Percentiles rank a stretch among this genome's conserved stretches.
phyloP scores from a whole-genome alignment of 805 yeast species.

The Ogataea saltuana region DNA sequence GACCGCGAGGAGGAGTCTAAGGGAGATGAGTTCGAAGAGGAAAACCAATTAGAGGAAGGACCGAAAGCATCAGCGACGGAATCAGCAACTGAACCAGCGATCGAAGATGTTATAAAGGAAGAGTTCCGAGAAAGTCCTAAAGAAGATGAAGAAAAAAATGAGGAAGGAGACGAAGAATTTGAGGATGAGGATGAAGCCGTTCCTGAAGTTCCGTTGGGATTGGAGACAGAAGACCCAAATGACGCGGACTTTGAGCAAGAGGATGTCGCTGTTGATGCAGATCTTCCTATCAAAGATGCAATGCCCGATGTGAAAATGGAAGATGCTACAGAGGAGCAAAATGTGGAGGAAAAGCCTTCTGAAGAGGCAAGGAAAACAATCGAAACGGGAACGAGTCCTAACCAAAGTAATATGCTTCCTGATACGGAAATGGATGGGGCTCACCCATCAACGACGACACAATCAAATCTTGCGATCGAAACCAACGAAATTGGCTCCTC shows the following conservation, averaged over 20 bases:
- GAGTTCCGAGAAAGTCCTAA: no score
- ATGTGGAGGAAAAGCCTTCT: slow-evolving; percentile 2
- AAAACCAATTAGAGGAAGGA: slow-evolving; percentile 1
- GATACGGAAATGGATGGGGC: no score
- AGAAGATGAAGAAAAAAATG: slow-evolving; percentile 1
- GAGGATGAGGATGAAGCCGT: neutral
- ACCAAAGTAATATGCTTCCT: no score
- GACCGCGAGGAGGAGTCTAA: no score
- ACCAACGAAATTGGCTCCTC: neutral
- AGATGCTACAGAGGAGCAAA: slow-evolving; percentile 18
- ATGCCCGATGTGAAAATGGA: slow-evolving; percentile 1
- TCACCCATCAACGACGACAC: neutral
- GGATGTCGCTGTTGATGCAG: neutral
- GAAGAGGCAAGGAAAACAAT: slow-evolving; percentile 5
- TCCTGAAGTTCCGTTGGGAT: neutral
- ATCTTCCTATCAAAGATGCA: slow-evolving; percentile 1
- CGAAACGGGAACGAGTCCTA: no score
- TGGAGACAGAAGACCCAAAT: neutral
- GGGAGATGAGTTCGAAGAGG: neutral
- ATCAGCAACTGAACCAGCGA: neutral
- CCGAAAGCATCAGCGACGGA: neutral
- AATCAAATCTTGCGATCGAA: neutral
- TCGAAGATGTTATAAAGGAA: no score
- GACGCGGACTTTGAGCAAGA: neutral
- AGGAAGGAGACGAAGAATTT: slow-evolving; percentile 8